phyloP scores from a whole-genome alignment of 208 protist species.

The Wallacemonas rigidus region DNA sequence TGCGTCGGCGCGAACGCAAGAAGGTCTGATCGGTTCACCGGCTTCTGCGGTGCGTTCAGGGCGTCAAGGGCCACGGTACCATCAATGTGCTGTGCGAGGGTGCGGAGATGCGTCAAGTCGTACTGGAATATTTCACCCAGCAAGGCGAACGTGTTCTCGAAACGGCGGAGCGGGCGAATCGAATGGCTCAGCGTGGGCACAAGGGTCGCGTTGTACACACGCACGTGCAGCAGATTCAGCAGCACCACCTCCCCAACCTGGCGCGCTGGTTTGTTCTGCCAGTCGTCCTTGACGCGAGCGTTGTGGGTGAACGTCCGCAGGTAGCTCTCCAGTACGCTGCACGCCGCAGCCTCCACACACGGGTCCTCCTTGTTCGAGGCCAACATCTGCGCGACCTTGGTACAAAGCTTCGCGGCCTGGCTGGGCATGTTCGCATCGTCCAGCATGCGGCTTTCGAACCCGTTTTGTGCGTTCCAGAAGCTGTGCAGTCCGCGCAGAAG shows the following conservation, averaged over 20 bases:
- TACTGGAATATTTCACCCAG: conserved; percentile 77
- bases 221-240: conserved; percentile 50
- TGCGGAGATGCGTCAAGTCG: conserved; percentile 54
- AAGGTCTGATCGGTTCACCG: conserved; percentile 15
- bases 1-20: conserved; percentile 17
- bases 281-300: not conserved
- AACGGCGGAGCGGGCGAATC: conserved; percentile 50
- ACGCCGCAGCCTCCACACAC: conserved; percentile 71
- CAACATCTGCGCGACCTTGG: conserved; percentile 52
- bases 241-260: conserved; percentile 50
- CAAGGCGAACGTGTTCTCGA: conserved; percentile 55
- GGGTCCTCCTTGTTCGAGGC: conserved; percentile 45
- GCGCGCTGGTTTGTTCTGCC: conserved; percentile 40
- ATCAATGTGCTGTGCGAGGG: conserved; percentile 51
- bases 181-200: conserved; percentile 57
- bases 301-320: conserved; percentile 66
- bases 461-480: conserved; percentile 85
- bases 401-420: conserved; percentile 33
- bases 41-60: conserved; percentile 52
- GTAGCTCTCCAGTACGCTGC: conserved; percentile 65
- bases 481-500: conserved; percentile 72
- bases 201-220: conserved; percentile 81
- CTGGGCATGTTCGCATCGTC: conserved; percentile 32
- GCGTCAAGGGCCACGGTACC: conserved; percentile 34
- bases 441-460: conserved; percentile 60